These are phyloP conservation scores for Lycium barbarum DNA, from an alignment of 257 asterid species.

Conservation along the genomic window DNA sequence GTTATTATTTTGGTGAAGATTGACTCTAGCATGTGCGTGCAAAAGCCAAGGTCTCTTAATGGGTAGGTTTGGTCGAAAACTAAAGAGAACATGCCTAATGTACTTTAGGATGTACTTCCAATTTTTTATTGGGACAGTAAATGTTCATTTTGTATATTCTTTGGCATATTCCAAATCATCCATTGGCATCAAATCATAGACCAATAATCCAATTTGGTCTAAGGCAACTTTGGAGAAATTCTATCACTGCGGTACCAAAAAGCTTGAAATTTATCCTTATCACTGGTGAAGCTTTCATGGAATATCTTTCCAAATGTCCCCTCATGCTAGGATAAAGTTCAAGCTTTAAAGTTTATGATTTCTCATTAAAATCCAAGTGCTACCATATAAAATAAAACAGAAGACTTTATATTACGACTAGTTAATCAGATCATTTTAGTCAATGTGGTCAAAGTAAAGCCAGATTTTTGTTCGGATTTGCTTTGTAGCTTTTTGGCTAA, in stretches of 20 bases:
- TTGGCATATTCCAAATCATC: constrained; percentile 22
- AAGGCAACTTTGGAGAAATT: background rate
- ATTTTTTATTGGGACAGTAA: constrained; percentile 25
- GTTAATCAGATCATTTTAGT: background rate
- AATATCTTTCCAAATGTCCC: background rate
- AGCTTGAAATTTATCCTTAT: background rate
- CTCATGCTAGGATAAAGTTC: background rate
- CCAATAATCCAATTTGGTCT: constrained; percentile 16
- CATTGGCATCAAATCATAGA: constrained; percentile 11
- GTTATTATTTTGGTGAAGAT: background rate
- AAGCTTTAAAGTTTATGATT: background rate
- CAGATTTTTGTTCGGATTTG: too few relatives aligned
- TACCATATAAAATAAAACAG: background rate
- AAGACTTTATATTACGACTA: background rate
- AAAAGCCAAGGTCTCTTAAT: background rate
- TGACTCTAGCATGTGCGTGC: background rate
- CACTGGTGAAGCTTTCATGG: background rate
- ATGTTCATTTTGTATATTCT: constrained; percentile 14
- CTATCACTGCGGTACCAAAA: background rate
- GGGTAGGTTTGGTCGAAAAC: background rate
- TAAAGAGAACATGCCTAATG: constrained; percentile 1
- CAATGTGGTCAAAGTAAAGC: background rate
- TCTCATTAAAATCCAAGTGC: background rate
- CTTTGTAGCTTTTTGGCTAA: background rate
- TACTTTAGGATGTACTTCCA: constrained; percentile 28